Conservation (phyloP, 2,329 filamentous ascomycete species). For the Neonectria coccinea region DNA sequence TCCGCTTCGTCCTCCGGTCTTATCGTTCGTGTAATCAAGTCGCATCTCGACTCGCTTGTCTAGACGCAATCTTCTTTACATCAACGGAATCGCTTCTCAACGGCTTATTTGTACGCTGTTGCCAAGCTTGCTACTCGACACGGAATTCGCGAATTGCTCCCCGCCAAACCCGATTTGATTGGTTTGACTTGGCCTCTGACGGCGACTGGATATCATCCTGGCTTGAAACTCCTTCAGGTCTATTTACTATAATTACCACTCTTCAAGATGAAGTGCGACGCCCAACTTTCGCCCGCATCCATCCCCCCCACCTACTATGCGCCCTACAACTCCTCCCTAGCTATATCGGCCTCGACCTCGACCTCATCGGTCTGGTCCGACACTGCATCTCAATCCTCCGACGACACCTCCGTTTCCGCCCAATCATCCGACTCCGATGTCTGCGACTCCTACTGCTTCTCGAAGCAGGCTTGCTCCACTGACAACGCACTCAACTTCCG, state of each 20-base stretch:
- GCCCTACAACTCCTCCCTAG: constrained; percentile 77
- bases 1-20: constrained; percentile 70
- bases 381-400: constrained; percentile 75
- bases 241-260: constrained; percentile 42
- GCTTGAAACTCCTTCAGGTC: constrained; percentile 51
- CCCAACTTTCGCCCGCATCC: constrained; percentile 64
- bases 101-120: constrained; percentile 51
- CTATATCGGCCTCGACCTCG: constrained; percentile 81
- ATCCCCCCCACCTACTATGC: constrained; percentile 60
- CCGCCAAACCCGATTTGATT: constrained; percentile 58
- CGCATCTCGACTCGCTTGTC: constrained; percentile 53
- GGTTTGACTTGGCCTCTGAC: constrained; percentile 62
- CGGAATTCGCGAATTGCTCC: constrained; percentile 50
- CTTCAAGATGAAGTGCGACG: constrained; percentile 70
- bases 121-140: constrained; percentile 54
- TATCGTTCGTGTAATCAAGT: constrained; percentile 66
- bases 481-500: constrained; percentile 42
- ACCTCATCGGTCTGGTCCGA: constrained; percentile 83
- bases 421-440: constrained; percentile 68
- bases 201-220: constrained; percentile 64
- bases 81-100: constrained; percentile 55
- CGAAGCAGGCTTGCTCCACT: constrained; percentile 40
- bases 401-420: constrained; percentile 73
- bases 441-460: constrained; percentile 58
- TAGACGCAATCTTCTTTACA: constrained; percentile 59